Conservation (phyloP, 371 early-diverging fungal genomes). For the Fennellomyces sp. region DNA sequence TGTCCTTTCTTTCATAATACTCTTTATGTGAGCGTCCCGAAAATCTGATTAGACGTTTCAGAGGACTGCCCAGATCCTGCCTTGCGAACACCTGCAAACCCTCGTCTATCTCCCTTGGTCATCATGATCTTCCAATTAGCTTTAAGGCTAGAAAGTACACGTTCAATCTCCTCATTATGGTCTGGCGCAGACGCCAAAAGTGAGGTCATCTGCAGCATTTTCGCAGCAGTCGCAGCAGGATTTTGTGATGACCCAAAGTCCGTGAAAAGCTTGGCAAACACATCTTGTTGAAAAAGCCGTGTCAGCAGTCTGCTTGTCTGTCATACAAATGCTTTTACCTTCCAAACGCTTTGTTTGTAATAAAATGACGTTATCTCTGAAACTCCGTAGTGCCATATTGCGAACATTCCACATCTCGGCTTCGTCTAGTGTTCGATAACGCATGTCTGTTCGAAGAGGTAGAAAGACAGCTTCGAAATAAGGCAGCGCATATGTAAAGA, state of each 20-base stretch:
- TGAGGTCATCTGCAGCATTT: conserved; percentile 81
- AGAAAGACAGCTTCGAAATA: conserved; percentile 87
- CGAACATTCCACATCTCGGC: conserved; percentile 64
- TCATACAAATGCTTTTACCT: conserved; percentile 46
- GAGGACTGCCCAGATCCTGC: conserved; percentile 5
- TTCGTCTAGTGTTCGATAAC: conserved; percentile 39
- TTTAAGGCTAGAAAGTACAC: conserved; percentile 56
- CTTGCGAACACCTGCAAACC: conserved; percentile 60
- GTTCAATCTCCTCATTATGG: conserved; percentile 59
- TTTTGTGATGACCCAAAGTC: conserved; percentile 73
- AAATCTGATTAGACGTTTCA: conserved; percentile 16
- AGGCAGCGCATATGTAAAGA: conserved; percentile 83
- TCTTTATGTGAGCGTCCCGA: conserved; percentile 16
- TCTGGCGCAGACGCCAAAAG: conserved; percentile 62
- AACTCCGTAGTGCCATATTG: conserved; percentile 68
- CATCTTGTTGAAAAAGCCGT: conserved; percentile 44
- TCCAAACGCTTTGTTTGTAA: conserved; percentile 69
- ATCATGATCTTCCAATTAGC: conserved; percentile 69
- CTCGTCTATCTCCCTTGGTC: conserved; percentile 61
- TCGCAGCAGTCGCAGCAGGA: conserved; percentile 70
- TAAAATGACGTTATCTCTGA: conserved; percentile 72
- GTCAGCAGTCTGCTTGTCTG: background rate
- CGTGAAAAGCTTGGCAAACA: conserved; percentile 67
- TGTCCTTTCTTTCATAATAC: background rate
- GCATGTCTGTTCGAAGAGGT: conserved; percentile 67